These are phyloP conservation scores for Emmonsia crescens DNA, from an alignment of 2,329 filamentous ascomycete species.

Conservation along the genomic window DNA sequence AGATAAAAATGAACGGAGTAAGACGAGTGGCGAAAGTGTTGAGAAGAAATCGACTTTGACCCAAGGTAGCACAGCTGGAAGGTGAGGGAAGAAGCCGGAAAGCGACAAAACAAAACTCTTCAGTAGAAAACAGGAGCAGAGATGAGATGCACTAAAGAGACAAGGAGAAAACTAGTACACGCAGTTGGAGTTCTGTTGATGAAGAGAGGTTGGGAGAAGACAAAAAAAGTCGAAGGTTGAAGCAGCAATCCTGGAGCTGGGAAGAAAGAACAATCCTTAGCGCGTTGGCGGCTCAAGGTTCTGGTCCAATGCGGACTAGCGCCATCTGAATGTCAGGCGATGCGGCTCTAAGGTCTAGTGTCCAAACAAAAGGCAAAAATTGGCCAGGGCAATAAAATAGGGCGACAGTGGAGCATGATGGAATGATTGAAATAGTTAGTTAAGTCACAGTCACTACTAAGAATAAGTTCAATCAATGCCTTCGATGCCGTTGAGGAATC, in stretches of 20 bases:
- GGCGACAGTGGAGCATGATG: no score
- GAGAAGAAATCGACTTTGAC: neutral
- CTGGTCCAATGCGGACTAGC: neutral
- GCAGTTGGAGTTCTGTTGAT: neutral
- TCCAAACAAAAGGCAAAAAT: neutral
- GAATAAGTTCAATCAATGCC: neutral
- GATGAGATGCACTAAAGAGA: neutral
- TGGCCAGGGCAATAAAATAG: neutral
- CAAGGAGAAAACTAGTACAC: neutral
- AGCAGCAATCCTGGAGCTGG: neutral
- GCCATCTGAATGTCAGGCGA: neutral
- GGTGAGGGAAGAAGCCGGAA: neutral
- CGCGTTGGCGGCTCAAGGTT: neutral
- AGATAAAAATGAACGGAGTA: neutral
- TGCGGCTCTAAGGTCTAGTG: neutral
- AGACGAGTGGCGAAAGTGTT: slow-evolving; percentile 16
- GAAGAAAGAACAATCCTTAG: neutral
- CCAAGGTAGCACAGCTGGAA: neutral
- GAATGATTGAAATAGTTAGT: neutral
- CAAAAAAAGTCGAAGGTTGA: neutral
- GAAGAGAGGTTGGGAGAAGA: neutral
- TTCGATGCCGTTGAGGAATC: neutral
- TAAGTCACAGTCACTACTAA: neutral
- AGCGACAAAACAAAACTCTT: neutral
- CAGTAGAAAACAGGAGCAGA: neutral